Conservation (phyloP, 306 rosid species). For the Luffa acutangula region DNA sequence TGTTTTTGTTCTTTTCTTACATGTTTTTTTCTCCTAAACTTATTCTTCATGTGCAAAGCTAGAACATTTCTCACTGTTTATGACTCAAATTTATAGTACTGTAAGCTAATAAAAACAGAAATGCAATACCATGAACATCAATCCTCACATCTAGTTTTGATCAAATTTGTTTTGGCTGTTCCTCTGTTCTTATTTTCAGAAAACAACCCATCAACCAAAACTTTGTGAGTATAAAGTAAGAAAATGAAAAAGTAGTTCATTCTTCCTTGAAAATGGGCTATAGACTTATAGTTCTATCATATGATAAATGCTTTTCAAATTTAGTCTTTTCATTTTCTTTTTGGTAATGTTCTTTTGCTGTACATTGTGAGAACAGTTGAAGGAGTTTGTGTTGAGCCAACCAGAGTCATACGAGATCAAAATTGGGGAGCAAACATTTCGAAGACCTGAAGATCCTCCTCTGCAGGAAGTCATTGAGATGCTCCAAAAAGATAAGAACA, state of each 20-base stretch:
- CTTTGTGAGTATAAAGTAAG: neutral
- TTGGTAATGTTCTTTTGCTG: neutral
- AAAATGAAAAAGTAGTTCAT: neutral
- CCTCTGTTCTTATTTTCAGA: neutral
- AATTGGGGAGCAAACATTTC: constrained; percentile 64
- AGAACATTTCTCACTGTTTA: neutral
- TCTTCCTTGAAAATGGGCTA: neutral
- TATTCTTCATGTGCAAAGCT: neutral
- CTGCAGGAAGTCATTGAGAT: constrained; percentile 49
- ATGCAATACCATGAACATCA: neutral
- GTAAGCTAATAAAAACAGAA: neutral
- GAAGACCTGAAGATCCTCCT: constrained; percentile 87
- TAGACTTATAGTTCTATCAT: too few species aligned
- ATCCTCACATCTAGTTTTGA: neutral
- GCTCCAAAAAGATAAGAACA: constrained; percentile 30
- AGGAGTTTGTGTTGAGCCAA: constrained; percentile 65
- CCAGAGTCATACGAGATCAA: constrained; percentile 79
- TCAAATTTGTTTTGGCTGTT: neutral
- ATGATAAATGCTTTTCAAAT: neutral
- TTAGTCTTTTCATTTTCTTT: neutral
- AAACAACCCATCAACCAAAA: neutral
- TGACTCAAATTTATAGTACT: neutral
- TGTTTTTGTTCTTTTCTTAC: neutral
- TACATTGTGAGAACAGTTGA: constrained; percentile 39
- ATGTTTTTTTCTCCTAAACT: neutral